Percentiles rank a stretch among this genome's conserved stretches.
These are phyloP conservation scores for Echites panduratus DNA, from an alignment of 257 asterid genomes.

Conservation along the genomic window DNA sequence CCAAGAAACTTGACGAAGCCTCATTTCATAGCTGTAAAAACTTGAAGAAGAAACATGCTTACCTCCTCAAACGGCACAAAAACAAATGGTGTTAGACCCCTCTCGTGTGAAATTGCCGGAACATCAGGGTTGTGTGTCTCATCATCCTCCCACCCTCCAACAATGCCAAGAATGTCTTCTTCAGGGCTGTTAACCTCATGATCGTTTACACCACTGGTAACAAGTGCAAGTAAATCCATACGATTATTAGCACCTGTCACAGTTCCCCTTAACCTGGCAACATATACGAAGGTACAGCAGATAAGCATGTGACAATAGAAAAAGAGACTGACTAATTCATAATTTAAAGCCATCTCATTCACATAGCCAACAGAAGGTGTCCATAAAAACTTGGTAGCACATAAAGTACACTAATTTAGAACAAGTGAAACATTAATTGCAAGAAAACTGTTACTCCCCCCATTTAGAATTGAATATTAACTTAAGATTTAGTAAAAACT, in stretches of 20 bases:
- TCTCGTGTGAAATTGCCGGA: slow-evolving; percentile 80
- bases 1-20: background rate
- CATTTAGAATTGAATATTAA: no score
- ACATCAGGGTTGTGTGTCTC: slow-evolving; percentile 92
- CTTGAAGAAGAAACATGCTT: slow-evolving; percentile 16
- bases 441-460: no score
- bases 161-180: slow-evolving; percentile 81
- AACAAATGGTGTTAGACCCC: slow-evolving; percentile 86
- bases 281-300: slow-evolving; percentile 2
- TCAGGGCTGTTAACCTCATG: slow-evolving; percentile 53
- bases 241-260: slow-evolving; percentile 78
- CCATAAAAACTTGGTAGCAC: background rate
- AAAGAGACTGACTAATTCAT: background rate
- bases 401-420: no score
- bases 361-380: background rate
- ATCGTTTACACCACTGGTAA: slow-evolving; percentile 76
- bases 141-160: slow-evolving; percentile 86
- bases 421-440: no score
- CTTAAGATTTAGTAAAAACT: no score
- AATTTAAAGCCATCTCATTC: background rate
- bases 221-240: slow-evolving; percentile 75
- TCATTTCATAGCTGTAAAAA: background rate
- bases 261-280: slow-evolving; percentile 80
- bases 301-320: background rate
- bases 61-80: slow-evolving; percentile 95